phyloP scores from a whole-genome alignment of 225 moss, liverwort and hornwort species.

The Polytrichum formosum region DNA sequence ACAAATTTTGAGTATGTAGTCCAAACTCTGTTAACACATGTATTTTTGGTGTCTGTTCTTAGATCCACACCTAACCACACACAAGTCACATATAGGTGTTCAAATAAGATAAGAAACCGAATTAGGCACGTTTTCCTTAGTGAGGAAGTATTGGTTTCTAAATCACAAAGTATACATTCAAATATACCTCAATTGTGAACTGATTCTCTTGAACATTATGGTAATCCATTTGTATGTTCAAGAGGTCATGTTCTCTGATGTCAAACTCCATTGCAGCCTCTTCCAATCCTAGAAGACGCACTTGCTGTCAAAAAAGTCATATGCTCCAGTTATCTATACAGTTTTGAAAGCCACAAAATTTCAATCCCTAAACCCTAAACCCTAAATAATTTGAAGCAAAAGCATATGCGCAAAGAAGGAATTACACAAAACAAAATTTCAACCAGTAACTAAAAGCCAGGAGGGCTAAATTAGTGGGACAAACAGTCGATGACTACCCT shows the following conservation, averaged over 20 bases:
- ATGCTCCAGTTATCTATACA: too few relatives aligned
- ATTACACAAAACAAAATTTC: background rate
- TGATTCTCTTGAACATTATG: slow-evolving; percentile 8
- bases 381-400: background rate
- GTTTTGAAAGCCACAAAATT: too few relatives aligned
- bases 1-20: too few relatives aligned
- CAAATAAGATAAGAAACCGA: too few relatives aligned
- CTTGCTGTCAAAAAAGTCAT: slow-evolving; percentile 36
- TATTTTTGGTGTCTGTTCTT: too few relatives aligned
- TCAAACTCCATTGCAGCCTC: slow-evolving; percentile 70
- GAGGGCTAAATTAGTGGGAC: background rate
- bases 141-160: too few relatives aligned
- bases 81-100: too few relatives aligned
- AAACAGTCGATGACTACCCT: too few relatives aligned
- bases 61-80: too few relatives aligned
- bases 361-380: slow-evolving; percentile 1
- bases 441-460: background rate
- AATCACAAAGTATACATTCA: background rate
- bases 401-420: too few relatives aligned
- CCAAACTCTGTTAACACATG: too few relatives aligned
- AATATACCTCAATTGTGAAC: slow-evolving; percentile 45
- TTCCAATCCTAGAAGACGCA: slow-evolving; percentile 55
- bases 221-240: slow-evolving; percentile 32
- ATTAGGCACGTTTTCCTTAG: too few relatives aligned
- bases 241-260: slow-evolving; percentile 62